Base-by-base conservation (phyloP, 2,329 filamentous ascomycete genomes). In the Aspergillus hortae region DNA sequence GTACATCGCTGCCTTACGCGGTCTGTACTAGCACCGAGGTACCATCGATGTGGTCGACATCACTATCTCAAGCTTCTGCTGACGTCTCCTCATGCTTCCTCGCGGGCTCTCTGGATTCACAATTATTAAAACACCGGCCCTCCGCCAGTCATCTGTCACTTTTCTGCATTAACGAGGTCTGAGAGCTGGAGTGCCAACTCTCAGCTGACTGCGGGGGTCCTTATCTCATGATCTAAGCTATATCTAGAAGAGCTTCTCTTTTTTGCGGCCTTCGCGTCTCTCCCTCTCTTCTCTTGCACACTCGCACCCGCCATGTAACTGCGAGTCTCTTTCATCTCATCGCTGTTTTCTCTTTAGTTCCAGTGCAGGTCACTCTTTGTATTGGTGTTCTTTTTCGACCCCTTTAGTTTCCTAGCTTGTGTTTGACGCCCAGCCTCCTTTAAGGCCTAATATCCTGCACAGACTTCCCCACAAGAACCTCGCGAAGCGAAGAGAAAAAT, bases 171-270 rank as follows among this genome's bases (percentile, higher is more conserved):
- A n/a, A 38, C 11, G 35, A 38, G 35, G 40, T 42, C 40, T 23
- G 40, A 42, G 40, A 19, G 6, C 19, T 21, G 40, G 14, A 42
- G n/a, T 36, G 44, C 41, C 43, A 52, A 45, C 49, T 46, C 47
- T 55, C 58, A 57, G 52, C 54, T 56, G 58, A 60, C 57, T 57
- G 57, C 57, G 54, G 58, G 53, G 55, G 53, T 51, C 46, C 52
- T 55, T 56, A 61, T 59, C 56, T 53, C 53, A 56, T 59, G 58
- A 59, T 58, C 53, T 53, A 48, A 40, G n/a, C 48, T 51, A 32
- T 40, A 46, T 40, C 32, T 17, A 46, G 38, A 44, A 47, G 45
- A 48, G 35, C 44, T 45, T 38, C 17, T n/a, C 25, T n/a, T 36
- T 33, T 41, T 41, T 35, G 15, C 10, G 14, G 15, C 40, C 47